phyloP scores from a whole-genome alignment of 352 stramenopile species.

The Poterioochromonas sp. region DNA sequence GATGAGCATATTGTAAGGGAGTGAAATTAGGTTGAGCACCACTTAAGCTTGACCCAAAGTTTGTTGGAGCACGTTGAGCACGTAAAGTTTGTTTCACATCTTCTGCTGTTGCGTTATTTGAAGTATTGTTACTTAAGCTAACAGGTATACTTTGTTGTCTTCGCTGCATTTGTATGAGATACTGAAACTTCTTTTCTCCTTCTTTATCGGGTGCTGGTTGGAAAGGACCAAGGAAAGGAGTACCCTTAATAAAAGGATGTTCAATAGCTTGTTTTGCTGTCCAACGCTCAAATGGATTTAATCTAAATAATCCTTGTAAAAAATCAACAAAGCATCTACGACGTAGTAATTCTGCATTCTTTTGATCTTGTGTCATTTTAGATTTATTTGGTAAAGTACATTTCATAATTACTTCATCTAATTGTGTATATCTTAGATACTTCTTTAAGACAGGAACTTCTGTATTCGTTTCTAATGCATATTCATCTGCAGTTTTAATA shows the following conservation, averaged over 20 bases:
- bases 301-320: conserved; percentile 40
- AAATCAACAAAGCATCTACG: conserved; percentile 46
- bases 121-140: not conserved
- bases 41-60: not conserved
- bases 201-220: not conserved
- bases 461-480: conserved; percentile 44
- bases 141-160: not conserved
- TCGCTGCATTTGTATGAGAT: conserved; percentile 16
- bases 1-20: not conserved
- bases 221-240: conserved; percentile 27
- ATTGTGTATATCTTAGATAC: conserved; percentile 46
- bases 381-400: conserved; percentile 42
- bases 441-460: conserved; percentile 44
- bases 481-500: conserved; percentile 49
- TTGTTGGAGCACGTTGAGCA: not conserved
- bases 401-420: conserved; percentile 45
- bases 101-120: not conserved
- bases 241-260: conserved; percentile 47
- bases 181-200: not conserved
- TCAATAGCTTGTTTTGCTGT: conserved; percentile 42
- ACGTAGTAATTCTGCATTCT: not conserved
- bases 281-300: conserved; percentile 44
- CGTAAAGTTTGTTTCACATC: not conserved
- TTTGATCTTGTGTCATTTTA: conserved; percentile 17
- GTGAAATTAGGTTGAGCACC: not conserved